A percentile compares a stretch with the other conserved stretches of the same genome.
These are phyloP conservation scores for Circinella umbellata DNA, from an alignment of 371 early-diverging fungal genomes.

Conservation along the genomic window DNA sequence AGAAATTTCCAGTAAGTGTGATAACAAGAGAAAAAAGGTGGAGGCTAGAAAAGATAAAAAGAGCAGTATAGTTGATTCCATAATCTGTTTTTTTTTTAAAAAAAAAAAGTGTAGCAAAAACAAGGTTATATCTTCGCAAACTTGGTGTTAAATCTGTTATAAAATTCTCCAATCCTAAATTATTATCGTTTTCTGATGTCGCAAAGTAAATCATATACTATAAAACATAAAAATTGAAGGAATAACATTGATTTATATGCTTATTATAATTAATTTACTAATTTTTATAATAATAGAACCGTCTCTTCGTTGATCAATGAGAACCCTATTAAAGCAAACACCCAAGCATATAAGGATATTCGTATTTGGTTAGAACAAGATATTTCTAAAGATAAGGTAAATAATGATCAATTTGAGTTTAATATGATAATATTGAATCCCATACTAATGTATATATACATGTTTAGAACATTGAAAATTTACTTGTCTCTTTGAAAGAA, in stretches of 20 bases:
- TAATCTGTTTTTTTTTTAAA: background rate
- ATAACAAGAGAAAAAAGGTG: background rate
- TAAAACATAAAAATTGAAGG: background rate
- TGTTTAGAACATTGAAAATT: background rate
- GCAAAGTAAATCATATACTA: conserved; percentile 38
- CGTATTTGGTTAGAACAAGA: conserved; percentile 32
- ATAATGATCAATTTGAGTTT: too few species aligned
- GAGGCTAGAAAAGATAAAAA: background rate
- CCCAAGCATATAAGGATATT: conserved; percentile 28
- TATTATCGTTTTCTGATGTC: conserved; percentile 47
- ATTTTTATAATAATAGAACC: conserved; percentile 26
- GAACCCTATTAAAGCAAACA: conserved; percentile 28
- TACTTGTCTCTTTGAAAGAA: conserved; percentile 9
- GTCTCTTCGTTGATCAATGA: conserved; percentile 43
- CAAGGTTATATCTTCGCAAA: conserved; percentile 42
- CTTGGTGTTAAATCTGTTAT: conserved; percentile 34
- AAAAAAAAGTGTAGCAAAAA: conserved; percentile 30
- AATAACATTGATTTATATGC: too few species aligned
- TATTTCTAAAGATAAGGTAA: conserved; percentile 32
- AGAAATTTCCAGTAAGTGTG: conserved; percentile 44
- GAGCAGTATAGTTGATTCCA: background rate
- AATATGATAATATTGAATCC: too few species aligned
- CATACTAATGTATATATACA: background rate
- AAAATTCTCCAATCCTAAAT: conserved; percentile 23
- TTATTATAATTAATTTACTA: background rate